Conservation (phyloP, 306 rosid genomes). For the Acmispon strigosus region DNA sequence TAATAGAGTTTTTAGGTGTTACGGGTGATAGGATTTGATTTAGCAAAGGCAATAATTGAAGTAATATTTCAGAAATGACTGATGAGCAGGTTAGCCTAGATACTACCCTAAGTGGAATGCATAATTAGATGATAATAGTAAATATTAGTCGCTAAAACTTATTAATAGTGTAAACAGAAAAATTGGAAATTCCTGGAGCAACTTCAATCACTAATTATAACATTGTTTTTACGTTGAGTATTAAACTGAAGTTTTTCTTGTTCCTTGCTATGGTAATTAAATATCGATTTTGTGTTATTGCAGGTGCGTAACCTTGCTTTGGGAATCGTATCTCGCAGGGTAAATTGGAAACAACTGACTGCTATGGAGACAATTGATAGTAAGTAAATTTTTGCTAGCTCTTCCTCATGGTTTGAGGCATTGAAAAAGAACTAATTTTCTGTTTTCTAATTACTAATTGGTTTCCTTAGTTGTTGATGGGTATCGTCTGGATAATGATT, state of each 20-base stretch:
- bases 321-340: constrained; percentile 86
- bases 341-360: constrained; percentile 80
- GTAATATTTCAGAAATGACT: not conserved
- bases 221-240: not conserved
- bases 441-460: not conserved
- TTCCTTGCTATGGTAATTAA: not conserved
- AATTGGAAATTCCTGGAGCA: not conserved
- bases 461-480: constrained; percentile 1
- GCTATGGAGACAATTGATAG: constrained; percentile 71
- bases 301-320: constrained; percentile 92
- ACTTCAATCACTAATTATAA: constrained; percentile 8
- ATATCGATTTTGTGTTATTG: constrained; percentile 18
- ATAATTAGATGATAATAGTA: not conserved
- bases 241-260: not conserved
- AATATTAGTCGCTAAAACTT: constrained; percentile 1
- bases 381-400: constrained; percentile 30
- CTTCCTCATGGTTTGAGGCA: not conserved
- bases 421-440: not conserved
- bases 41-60: not conserved
- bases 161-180: not conserved
- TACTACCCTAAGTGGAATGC: not conserved
- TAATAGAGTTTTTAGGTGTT: not conserved
- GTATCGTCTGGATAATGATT: not conserved
- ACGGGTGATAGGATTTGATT: not conserved
- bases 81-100: not conserved